Base-by-base conservation (phyloP, 2,329 filamentous ascomycete genomes). In the Fusarium sacchari region DNA sequence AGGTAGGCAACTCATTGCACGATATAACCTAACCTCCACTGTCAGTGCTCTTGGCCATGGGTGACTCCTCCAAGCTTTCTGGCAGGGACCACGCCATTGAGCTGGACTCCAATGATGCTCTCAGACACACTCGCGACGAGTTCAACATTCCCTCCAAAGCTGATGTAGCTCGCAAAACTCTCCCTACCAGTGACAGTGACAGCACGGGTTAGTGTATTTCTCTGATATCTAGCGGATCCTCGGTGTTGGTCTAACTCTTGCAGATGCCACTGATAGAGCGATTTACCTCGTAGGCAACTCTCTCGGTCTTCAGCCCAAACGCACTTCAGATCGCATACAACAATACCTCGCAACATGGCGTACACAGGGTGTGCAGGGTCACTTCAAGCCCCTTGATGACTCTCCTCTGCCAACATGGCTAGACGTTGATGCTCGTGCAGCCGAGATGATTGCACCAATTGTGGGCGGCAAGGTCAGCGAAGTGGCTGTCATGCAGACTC, bases 221-320 rank as follows among this genome's bases (percentile, higher is more conserved):
- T 44, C 4, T 57, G 13, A 11, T 46, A 22, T 24, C 15, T 30
- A 15, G 13, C 18, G 15, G 28, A 24, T 22, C 14, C 34, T 59
- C 7, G 34, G 18, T 18, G 4, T 30, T 32, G 26, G 34, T 15
- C 52, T 66, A 36, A 67, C 26, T 34, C 20, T 24, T 47, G 26
- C 32, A 74, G 71, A 56, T 17, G 34, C 52, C 64, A 52, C 64
- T 34, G 71, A 76, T 43, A 56, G 69, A 44, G 67, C 87, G 64
- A 91, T 93, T 60, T 97, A 97, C 80, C 89, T 97, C 60, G 95
- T 93, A 73, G 94, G 94, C 62, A 96, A 97, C 83, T 96, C 94
- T 0, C 87, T 97, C 5, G 94, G 94, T 46, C 87, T 95, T 20
- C 94, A 96, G 79, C 94, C 94, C 46, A 88, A 87, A 64, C 80